Percentiles rank a stretch among this genome's conserved stretches.
phyloP scores from a whole-genome alignment of 2,329 filamentous ascomycete genomes.

The Neonectria magnoliae region DNA sequence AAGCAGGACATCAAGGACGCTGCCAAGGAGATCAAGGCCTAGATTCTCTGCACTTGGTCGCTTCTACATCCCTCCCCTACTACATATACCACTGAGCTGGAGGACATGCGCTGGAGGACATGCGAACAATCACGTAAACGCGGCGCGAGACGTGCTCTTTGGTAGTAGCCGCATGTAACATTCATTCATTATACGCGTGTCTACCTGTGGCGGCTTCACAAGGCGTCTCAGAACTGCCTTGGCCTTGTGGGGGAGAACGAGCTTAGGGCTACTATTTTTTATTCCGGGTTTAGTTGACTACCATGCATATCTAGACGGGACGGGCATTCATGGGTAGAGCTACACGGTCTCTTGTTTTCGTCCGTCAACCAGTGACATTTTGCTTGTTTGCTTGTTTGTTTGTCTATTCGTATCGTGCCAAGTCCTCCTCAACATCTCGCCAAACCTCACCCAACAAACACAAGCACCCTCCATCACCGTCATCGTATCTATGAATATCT shows the following conservation, averaged over 20 bases:
- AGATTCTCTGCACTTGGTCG: slow-evolving; percentile 11
- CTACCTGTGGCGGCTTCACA: background rate
- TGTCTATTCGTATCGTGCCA: background rate
- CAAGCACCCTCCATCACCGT: background rate
- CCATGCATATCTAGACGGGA: background rate
- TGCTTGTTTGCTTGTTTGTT: background rate
- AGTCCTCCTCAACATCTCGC: background rate
- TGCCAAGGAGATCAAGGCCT: slow-evolving; percentile 32
- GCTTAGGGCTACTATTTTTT: background rate
- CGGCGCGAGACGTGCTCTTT: background rate
- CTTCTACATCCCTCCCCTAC: background rate
- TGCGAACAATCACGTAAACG: background rate
- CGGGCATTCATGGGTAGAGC: background rate
- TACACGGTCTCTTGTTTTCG: slow-evolving; percentile 3
- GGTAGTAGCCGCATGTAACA: background rate
- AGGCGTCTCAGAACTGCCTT: background rate
- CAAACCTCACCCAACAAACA: slow-evolving; percentile 3
- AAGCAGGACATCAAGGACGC: slow-evolving; percentile 37
- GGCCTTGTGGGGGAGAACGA: background rate
- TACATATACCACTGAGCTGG: background rate
- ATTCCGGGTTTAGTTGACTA: background rate
- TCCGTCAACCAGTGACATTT: background rate
- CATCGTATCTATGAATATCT: background rate
- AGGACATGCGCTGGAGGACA: background rate
- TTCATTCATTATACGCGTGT: background rate